Evolutionary conservation across 2,329 filamentous ascomycete species (phyloP).

Genomic region (Calonectria leucothoes): DNA sequence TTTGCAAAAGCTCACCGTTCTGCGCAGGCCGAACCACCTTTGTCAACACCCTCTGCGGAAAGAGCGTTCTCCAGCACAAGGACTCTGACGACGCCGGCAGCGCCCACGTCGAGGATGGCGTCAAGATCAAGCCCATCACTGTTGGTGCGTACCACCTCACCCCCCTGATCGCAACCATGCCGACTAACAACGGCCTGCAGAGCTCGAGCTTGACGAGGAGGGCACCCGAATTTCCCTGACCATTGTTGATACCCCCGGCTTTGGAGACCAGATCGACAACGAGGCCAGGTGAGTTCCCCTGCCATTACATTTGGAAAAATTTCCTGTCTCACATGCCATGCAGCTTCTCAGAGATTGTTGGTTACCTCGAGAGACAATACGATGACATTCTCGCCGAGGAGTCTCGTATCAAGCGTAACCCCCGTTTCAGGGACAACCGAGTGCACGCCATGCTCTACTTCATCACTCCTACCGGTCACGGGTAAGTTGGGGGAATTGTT

Average conservation of each 20-base stretch:
- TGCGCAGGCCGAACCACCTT: conserved; percentile 91
- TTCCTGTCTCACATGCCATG: conserved; percentile 19
- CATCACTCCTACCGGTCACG: conserved; percentile 97
- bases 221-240: conserved; percentile 98
- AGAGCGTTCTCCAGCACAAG: conserved; percentile 90
- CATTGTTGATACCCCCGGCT: conserved; percentile 98
- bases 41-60: conserved; percentile 98
- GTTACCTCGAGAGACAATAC: conserved; percentile 98
- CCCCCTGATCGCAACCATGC: conserved; percentile 34
- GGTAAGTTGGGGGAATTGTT: conserved; percentile 62
- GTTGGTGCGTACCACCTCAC: conserved; percentile 72
- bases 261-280: conserved; percentile 99
- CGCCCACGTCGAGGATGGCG: conserved; percentile 94
- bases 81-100: conserved; percentile 90
- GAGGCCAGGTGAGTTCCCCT: conserved; percentile 81
- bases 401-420: conserved; percentile 99
- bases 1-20: conserved; percentile 33
- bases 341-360: conserved; percentile 97
- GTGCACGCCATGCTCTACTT: conserved; percentile 99
- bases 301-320: background rate
- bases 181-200: conserved; percentile 56
- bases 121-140: conserved; percentile 98
- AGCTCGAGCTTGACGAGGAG: conserved; percentile 97
- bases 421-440: conserved; percentile 98
- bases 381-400: conserved; percentile 99